phyloP scores from a whole-genome alignment of 371 early-diverging fungal species.

The Syncephalastrum racemosum region DNA sequence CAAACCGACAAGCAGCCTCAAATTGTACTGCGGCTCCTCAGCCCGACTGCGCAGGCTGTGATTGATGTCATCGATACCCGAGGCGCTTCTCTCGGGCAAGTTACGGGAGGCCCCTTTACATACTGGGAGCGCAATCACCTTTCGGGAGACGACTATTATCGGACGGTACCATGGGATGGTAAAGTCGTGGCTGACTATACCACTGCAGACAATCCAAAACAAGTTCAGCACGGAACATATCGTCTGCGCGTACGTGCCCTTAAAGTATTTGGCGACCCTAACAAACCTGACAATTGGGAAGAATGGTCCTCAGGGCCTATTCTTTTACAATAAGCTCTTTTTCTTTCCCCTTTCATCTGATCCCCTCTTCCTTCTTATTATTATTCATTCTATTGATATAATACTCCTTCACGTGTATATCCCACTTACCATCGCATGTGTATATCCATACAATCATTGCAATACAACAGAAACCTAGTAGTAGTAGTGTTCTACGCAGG shows the following conservation, averaged over 20 bases:
- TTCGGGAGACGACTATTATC: constrained; percentile 1
- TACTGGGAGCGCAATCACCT: constrained; percentile 26
- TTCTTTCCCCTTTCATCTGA: neutral
- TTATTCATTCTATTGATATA: too few relatives aligned
- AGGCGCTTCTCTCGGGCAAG: constrained; percentile 8
- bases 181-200: constrained; percentile 10
- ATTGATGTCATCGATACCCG: constrained; percentile 13
- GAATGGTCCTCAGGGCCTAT: constrained; percentile 20
- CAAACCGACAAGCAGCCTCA: constrained; percentile 8
- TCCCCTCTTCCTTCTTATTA: too few relatives aligned
- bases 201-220: constrained; percentile 3
- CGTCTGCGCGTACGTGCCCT: constrained; percentile 11
- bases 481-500: too few relatives aligned
- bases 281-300: constrained; percentile 8
- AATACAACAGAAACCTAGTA: too few relatives aligned
- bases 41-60: constrained; percentile 12
- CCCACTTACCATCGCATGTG: too few relatives aligned
- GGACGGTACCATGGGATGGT: constrained; percentile 16
- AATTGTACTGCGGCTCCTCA: constrained; percentile 22
- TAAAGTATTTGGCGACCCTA: constrained; percentile 12
- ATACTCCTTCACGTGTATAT: too few relatives aligned
- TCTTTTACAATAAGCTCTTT: constrained; percentile 7
- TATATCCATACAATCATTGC: too few relatives aligned
- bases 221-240: constrained; percentile 10
- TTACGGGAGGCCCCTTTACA: constrained; percentile 17